Evolutionary conservation across 306 rosid genomes (phyloP).

Genomic region (Ormosia emarginata): DNA sequence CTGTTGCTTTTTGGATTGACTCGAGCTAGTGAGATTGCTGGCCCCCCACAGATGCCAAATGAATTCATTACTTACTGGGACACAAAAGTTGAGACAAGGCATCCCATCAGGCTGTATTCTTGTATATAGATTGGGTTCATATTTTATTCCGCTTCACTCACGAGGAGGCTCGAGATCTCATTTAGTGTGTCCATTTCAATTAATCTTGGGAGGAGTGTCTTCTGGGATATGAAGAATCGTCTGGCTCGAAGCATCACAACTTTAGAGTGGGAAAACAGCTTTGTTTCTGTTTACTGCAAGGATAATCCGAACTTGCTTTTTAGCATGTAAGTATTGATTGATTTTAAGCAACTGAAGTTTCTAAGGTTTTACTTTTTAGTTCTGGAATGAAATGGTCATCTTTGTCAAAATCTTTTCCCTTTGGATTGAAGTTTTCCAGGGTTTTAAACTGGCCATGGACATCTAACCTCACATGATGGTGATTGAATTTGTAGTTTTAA

Average conservation of each 20-base stretch:
- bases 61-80: constrained; percentile 98
- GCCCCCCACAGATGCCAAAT: constrained; percentile 98
- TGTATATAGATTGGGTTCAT: constrained; percentile 89
- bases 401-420: background rate
- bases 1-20: constrained; percentile 94
- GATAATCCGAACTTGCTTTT: constrained; percentile 98
- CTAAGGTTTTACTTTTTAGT: background rate
- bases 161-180: constrained; percentile 98
- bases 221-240: constrained; percentile 99
- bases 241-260: constrained; percentile 99
- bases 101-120: constrained; percentile 94
- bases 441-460: no score
- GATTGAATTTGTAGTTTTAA: no score
- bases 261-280: constrained; percentile 98
- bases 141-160: constrained; percentile 94
- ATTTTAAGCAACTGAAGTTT: background rate
- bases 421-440: no score
- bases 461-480: no score
- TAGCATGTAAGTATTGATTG: constrained; percentile 72
- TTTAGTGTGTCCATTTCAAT: constrained; percentile 71
- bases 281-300: constrained; percentile 98
- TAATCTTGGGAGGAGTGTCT: constrained; percentile 98
- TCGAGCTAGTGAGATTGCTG: constrained; percentile 98
- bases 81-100: constrained; percentile 95
- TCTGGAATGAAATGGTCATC: background rate